Evolutionary conservation across 2,329 filamentous ascomycete genomes (phyloP).

Genomic region (Trichoderma oligosporum): DNA sequence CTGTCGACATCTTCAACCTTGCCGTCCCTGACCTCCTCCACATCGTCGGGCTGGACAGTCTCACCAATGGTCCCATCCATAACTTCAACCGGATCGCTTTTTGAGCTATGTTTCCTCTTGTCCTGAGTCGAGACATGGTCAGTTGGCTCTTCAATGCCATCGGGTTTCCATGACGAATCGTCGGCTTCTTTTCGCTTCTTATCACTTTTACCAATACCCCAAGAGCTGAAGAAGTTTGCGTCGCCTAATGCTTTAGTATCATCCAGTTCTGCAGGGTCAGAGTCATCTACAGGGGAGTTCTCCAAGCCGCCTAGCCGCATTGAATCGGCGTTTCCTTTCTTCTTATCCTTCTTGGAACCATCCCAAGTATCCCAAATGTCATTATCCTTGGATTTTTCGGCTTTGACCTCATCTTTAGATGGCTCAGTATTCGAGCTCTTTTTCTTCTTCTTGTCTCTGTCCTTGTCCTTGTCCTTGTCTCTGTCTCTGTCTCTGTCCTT

Average conservation of each 20-base stretch:
- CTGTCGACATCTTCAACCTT: conserved; percentile 40
- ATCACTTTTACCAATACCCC: conserved; percentile 52
- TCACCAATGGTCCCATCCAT: conserved; percentile 45
- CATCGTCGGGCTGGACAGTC: conserved; percentile 44
- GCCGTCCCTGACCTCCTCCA: conserved; percentile 42
- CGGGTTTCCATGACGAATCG: conserved; percentile 36
- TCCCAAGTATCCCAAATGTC: conserved; percentile 28
- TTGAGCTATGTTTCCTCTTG: conserved; percentile 47
- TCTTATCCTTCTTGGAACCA: conserved; percentile 32
- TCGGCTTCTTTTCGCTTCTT: conserved; percentile 37
- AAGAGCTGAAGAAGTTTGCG: conserved; percentile 55
- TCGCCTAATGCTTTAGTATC: conserved; percentile 35
- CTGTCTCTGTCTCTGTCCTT: conserved; percentile 8
- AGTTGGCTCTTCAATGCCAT: conserved; percentile 42
- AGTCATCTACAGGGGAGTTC: conserved; percentile 26
- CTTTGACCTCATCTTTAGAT: conserved; percentile 23
- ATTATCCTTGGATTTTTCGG: conserved; percentile 24
- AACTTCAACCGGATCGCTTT: conserved; percentile 48
- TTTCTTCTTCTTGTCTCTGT: conserved; percentile 25
- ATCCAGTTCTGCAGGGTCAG: conserved; percentile 29
- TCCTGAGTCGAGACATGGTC: conserved; percentile 39
- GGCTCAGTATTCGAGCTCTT: conserved; percentile 26
- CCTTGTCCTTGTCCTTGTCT: conserved; percentile 16
- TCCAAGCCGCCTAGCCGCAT: conserved; percentile 35
- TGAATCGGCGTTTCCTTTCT: conserved; percentile 37